Conservation (phyloP, 257 asterid genomes). For the Solanum chmielewskii region DNA sequence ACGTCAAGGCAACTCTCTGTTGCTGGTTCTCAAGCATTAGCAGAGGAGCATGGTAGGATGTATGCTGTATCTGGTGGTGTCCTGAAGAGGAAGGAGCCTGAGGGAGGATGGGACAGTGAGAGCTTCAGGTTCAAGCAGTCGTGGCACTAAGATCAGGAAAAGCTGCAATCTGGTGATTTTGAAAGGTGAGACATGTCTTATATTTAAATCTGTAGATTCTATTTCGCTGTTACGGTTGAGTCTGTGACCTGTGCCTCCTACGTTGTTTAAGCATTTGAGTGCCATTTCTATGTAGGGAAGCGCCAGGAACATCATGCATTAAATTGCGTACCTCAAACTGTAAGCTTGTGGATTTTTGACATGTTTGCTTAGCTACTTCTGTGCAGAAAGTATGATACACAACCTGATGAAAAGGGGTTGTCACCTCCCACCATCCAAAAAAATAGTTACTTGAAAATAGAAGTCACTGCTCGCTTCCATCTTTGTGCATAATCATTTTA, state of each 20-base stretch:
- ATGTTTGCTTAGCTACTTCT: not conserved
- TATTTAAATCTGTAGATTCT: not conserved
- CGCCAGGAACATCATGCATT: not conserved
- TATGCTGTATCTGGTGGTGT: conserved; percentile 38
- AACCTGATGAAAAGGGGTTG: not conserved
- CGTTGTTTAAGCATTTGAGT: not conserved
- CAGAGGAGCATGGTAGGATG: conserved; percentile 59
- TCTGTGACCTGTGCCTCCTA: not conserved
- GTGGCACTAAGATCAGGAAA: conserved; percentile 35
- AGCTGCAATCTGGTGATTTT: not conserved
- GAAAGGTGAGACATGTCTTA: conserved; percentile 14
- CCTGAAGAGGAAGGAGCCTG: conserved; percentile 72
- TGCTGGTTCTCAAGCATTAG: conserved; percentile 45
- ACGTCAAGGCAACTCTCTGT: conserved; percentile 46
- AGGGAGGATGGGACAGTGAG: conserved; percentile 67
- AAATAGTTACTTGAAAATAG: not conserved
- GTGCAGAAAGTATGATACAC: not conserved
- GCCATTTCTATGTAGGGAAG: not conserved
- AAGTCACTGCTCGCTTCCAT: not conserved
- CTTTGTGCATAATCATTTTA: not conserved
- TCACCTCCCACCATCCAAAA: not conserved
- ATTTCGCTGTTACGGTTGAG: not conserved
- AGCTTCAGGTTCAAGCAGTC: conserved; percentile 64
- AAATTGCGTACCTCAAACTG: not conserved
- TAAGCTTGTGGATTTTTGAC: not conserved